A percentile compares a stretch with the other conserved stretches of the same genome.
Conservation (phyloP, 2,329 filamentous ascomycete genomes). For the Colletotrichum gloeosporioides region DNA sequence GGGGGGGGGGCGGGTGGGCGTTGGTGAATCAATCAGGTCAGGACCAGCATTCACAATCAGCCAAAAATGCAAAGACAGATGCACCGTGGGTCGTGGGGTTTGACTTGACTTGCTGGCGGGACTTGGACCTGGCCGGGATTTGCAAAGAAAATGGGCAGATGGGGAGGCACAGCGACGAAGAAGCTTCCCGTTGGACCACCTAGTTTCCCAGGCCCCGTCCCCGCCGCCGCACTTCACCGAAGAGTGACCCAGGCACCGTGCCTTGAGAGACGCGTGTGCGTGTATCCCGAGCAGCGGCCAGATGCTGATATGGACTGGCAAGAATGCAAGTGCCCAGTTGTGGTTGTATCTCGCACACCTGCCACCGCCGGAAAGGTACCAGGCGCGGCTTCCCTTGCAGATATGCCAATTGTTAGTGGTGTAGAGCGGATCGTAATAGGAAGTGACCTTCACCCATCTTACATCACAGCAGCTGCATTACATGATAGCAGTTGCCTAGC, state of each 20-base stretch:
- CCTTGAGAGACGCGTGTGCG: neutral
- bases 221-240: neutral
- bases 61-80: slow-evolving; percentile 5
- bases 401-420: neutral
- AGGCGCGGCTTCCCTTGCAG: neutral
- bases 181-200: slow-evolving; percentile 1
- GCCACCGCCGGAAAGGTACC: neutral
- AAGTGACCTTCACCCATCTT: slow-evolving; percentile 1
- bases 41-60: slow-evolving; percentile 10
- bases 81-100: slow-evolving; percentile 14
- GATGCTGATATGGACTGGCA: neutral
- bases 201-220: neutral
- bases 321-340: neutral
- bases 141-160: neutral
- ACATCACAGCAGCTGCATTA: neutral
- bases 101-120: slow-evolving; percentile 9
- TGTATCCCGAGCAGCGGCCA: slow-evolving; percentile 5
- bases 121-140: slow-evolving; percentile 7
- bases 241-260: neutral
- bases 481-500: neutral
- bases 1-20: slow-evolving; percentile 14
- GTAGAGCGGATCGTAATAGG: neutral
- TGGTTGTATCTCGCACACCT: neutral
- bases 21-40: slow-evolving; percentile 14
- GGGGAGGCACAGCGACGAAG: neutral